Evolutionary conservation across 2,329 filamentous ascomycete species (phyloP), one percentile per base, ranked within the genome.

Genomic region (Plenodomus lindquistii): DNA sequence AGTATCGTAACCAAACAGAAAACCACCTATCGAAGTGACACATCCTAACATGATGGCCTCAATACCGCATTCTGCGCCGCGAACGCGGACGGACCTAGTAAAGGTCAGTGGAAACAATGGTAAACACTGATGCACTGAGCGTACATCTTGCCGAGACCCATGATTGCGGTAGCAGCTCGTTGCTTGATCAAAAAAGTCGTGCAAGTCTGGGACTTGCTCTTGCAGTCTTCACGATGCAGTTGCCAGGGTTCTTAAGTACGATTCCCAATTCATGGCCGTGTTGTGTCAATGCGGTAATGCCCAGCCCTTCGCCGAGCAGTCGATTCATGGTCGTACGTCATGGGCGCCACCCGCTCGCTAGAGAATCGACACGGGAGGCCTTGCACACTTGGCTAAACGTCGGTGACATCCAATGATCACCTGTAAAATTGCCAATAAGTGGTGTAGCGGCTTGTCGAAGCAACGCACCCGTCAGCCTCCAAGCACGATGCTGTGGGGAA

Each of bases 1-100:
- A 9, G 81, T 85, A 56, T 85, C 83, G 57, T 85, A 85, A 40
- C 83, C 84, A 65, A 85, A 85, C 52, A 86, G 77, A 66, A 84
- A 83, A 40, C 82, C 83, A 51, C 83, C 83, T 35, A 85, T 78
- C 37, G 79, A 81, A 37, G 81, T 82, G 36, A 79, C 73, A 27
- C 77, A 69, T 37, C 80, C 81, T 21, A 84, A 80, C 75, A 89
- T 72, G 49, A 74, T 67, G 27, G 74, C 73, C 43, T 69, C 66
- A 10, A 66, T 66, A 22, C 66, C 65, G 37, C 62, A 65, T 21
- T 65, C 63, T 17, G 66, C 65, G 46, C 65, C 66, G 53, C 65
- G 63, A 53, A 69, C 37, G 37, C 57, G 59, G 42, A 69, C 48
- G 37, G 64, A 62, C 38, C 60, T 65, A 29, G 49, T 31, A n/a